Conservation (phyloP, 139 green algal genomes). For the Chlamydomonas asymmetrica region DNA sequence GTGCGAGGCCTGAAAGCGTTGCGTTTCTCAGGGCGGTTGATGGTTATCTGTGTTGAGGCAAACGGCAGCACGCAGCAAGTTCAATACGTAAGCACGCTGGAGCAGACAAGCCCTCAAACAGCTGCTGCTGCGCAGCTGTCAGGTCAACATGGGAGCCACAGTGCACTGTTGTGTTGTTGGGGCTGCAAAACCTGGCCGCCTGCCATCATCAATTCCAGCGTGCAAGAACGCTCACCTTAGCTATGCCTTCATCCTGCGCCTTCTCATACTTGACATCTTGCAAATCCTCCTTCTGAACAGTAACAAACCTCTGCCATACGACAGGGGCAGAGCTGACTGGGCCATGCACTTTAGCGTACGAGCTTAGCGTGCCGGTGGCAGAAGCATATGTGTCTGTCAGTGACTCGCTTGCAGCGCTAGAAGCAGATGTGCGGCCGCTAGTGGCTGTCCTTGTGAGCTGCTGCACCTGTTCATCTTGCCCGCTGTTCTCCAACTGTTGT, state of each 20-base stretch:
- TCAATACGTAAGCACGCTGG: not conserved
- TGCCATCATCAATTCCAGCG: not conserved
- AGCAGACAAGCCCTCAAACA: not conserved
- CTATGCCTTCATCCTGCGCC: conserved; percentile 80
- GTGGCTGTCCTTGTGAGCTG: not conserved
- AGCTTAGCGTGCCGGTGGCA: conserved; percentile 32
- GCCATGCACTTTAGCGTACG: conserved; percentile 81
- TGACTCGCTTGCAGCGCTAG: not conserved
- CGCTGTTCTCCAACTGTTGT: not conserved
- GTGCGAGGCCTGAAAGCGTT: conserved; percentile 96
- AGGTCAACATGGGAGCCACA: not conserved
- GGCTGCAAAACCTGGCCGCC: not conserved
- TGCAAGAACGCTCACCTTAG: conserved; percentile 65
- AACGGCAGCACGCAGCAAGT: not conserved
- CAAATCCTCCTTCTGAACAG: conserved; percentile 60
- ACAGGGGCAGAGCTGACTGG: conserved; percentile 62
- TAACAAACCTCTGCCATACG: conserved; percentile 54
- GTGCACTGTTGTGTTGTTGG: not conserved
- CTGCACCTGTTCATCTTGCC: not conserved
- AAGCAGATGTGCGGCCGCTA: not conserved
- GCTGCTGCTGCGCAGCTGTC: not conserved
- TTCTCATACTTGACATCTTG: conserved; percentile 90
- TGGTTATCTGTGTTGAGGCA: conserved; percentile 85
- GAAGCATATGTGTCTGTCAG: conserved; percentile 51
- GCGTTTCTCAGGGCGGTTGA: conserved; percentile 90